Evolutionary conservation across 352 stramenopile genomes (phyloP), one percentile per base, ranked within the genome.

Genomic region (Globisporangium recalcitrans): DNA sequence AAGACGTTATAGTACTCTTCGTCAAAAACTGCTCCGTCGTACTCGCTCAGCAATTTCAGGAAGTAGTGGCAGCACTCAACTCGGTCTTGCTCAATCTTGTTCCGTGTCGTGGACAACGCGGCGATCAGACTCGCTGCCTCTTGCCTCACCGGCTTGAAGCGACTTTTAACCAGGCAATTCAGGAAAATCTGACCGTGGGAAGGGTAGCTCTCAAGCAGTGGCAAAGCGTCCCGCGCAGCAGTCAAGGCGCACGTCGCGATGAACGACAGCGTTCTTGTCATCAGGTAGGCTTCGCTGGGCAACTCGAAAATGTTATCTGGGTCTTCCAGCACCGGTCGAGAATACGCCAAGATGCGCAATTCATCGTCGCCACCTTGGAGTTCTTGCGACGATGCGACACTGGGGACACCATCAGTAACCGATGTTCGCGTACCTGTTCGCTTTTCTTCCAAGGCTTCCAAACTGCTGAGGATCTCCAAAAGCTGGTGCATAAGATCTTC

Each of bases 1-100:
- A 81, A 86, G 40, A 86, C 74, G 48, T 76, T 76, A 56, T 84
- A 89, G 64, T 87, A 89, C 62, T 89, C 80, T 60, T 82, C 71
- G 29, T 80, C 61, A 46, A 32, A 64, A 22, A 86, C 72, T 46
- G 65, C 27, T 2, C 69, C 71, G 40, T 71, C 68, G 51, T 79
- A 89, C 2, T 72, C 71, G n/a, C 78, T 77, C 22, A 89, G 53
- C 42, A 86, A 52, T 22, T 66, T 62, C 16, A 89, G 54, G n/a
- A 79, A 87, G 47, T 75, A 80, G 40, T 71, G 67, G 51, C 67
- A 78, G 55, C 72, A 88, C 16, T 62, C 67, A 24, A 76, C 58
- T 47, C 76, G 76, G 40, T 87, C 78, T 31, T 75, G 72, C 52
- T 73, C 56, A 22, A 66, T 64, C 19, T 72, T 69, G 63, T 85